Evolutionary conservation across 2,329 filamentous ascomycete genomes (phyloP), one percentile per base, ranked within the genome.

Genomic region (Diplocarpon rosae): DNA sequence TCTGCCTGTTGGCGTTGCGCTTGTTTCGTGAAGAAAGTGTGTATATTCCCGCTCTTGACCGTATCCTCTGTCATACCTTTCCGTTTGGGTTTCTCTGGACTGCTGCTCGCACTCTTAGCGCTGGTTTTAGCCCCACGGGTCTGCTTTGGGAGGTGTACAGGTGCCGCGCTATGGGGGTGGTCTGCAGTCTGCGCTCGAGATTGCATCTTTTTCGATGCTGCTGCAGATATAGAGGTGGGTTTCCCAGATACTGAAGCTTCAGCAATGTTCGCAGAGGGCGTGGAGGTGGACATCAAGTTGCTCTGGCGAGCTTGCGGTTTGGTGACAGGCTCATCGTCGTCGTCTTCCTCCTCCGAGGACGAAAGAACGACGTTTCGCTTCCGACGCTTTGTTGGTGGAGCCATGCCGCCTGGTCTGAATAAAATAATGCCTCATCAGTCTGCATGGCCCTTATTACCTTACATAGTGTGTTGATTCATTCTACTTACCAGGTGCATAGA

Each of bases 11-110:
- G 60, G 32, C 67, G 69, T 50, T 78, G 72, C 7, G 71, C 71
- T 58, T 82, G 78, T 39, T 70, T 78, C 14, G 76, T 78, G 52
- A 82, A 82, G 14, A 81, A 66, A 0, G 73, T 69, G 55, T 71
- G 66, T 12, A 82, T 65, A 52, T 81, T 72, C 3, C 68, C 75
- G 6, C 71, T 72, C 49, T 71, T 75, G 5, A 68, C 70, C 51
- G 69, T 75, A 42, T 73, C 72, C 6, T 68, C 67, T 5, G 60
- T 37, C 48, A 68, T 71, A n/a, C 56, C 58, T 64, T 55, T 62
- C 35, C 52, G 51, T 47, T 57, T 63, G 44, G 53, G 44, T 53
- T 69, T 70, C 45, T 68, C 62, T 0, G 73, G 71, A 49, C 71
- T 75, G 13, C 63, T 59, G 47, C 66, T 71, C 50, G 43, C 52